These are phyloP conservation scores for Boletus insuetus DNA, from an alignment of 768 basidiomycete genomes.

Conservation along the genomic window DNA sequence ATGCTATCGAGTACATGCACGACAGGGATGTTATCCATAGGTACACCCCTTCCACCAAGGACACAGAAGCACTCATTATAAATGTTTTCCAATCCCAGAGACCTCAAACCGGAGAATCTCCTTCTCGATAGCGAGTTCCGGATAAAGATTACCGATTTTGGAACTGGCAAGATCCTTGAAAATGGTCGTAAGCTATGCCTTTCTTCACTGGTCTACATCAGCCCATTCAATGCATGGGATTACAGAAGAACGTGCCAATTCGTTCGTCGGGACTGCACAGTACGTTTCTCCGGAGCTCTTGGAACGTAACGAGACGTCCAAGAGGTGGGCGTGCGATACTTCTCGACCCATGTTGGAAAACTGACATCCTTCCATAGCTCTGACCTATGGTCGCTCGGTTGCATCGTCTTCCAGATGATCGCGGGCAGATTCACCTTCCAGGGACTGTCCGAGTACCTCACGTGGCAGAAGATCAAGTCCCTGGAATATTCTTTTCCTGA, in stretches of 20 bases:
- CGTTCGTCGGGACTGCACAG: conserved; percentile 89
- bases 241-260: conserved; percentile 54
- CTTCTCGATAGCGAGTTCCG: conserved; percentile 84
- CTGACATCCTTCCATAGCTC: conserved; percentile 48
- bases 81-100: conserved; percentile 36
- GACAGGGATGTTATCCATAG: conserved; percentile 87
- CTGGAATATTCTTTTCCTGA: conserved; percentile 86
- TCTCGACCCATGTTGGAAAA: neutral
- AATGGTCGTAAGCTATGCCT: conserved; percentile 43
- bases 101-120: conserved; percentile 86
- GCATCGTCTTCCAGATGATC: conserved; percentile 91
- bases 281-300: conserved; percentile 89
- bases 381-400: conserved; percentile 95
- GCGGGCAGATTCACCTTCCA: conserved; percentile 90
- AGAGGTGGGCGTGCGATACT: conserved; percentile 49
- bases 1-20: conserved; percentile 90
- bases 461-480: conserved; percentile 90
- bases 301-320: conserved; percentile 67
- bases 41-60: conserved; percentile 27
- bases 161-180: conserved; percentile 79
- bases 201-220: neutral
- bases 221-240: conserved; percentile 10
- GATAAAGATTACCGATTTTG: conserved; percentile 96
- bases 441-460: conserved; percentile 88
- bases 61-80: conserved; percentile 8